Conservation (phyloP, 2,329 filamentous ascomycete species). For the Chaetoscypha palmicola region DNA sequence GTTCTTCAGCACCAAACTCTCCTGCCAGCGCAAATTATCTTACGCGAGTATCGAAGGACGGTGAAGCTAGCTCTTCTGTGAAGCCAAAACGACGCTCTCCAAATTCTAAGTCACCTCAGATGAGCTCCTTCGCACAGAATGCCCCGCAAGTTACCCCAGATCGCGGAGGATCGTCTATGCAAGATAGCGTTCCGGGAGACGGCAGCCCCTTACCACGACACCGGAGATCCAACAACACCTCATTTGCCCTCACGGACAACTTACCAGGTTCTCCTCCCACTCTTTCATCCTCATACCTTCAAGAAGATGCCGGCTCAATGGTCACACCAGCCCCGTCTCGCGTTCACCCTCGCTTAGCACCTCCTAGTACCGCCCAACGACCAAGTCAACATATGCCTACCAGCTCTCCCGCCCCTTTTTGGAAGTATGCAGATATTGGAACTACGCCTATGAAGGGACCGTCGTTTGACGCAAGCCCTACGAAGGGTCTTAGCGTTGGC, state of each 20-base stretch:
- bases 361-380: slow-evolving; percentile 72
- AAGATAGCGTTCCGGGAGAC: slow-evolving; percentile 35
- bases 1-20: slow-evolving; percentile 66
- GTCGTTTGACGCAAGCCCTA: slow-evolving; percentile 53
- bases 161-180: slow-evolving; percentile 37
- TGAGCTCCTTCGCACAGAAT: slow-evolving; percentile 40
- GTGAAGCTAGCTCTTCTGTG: slow-evolving; percentile 45
- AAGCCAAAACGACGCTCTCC: slow-evolving; percentile 52
- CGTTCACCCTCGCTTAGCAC: slow-evolving; percentile 67
- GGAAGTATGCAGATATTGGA: slow-evolving; percentile 74
- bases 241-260: slow-evolving; percentile 42
- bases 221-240: slow-evolving; percentile 38
- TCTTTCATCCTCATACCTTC: slow-evolving; percentile 54
- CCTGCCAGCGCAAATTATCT: slow-evolving; percentile 50
- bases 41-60: slow-evolving; percentile 50
- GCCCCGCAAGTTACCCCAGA: slow-evolving; percentile 50
- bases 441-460: slow-evolving; percentile 57
- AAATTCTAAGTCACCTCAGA: slow-evolving; percentile 47
- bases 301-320: slow-evolving; percentile 54
- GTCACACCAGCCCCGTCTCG: slow-evolving; percentile 68
- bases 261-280: slow-evolving; percentile 50
- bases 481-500: slow-evolving; percentile 38
- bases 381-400: slow-evolving; percentile 83
- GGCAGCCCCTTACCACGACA: slow-evolving; percentile 55
- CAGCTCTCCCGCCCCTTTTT: slow-evolving; percentile 78